Conservation (phyloP, 1,139 yeast species). For the Hyphopichia pseudoburtonii region DNA sequence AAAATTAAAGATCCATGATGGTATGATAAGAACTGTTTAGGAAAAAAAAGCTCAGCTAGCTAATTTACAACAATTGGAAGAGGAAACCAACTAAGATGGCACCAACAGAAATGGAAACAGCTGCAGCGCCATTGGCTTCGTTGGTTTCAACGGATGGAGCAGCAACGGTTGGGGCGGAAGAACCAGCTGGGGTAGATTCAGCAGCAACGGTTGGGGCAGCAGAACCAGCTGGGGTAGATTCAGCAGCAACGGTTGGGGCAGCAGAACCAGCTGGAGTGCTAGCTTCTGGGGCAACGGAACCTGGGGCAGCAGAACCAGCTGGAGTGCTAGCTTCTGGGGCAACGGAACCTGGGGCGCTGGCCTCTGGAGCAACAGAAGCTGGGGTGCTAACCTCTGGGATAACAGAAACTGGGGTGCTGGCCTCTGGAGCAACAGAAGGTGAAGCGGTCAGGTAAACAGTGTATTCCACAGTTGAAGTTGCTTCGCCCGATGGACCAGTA, state of each 20-base stretch:
- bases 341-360: slow-evolving; percentile 6
- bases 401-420: slow-evolving; percentile 2
- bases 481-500: not conserved
- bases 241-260: slow-evolving; percentile 4
- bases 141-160: not conserved
- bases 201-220: slow-evolving; percentile 11
- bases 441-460: slow-evolving; percentile 2
- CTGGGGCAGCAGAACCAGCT: not conserved
- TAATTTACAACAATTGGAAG: too few relatives aligned
- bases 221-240: slow-evolving; percentile 5
- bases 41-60: too few relatives aligned
- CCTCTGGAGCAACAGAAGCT: too few relatives aligned
- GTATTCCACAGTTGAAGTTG: slow-evolving; percentile 1
- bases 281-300: not conserved
- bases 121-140: not conserved
- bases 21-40: too few relatives aligned
- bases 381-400: not conserved
- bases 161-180: not conserved
- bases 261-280: slow-evolving; percentile 6
- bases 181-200: slow-evolving; percentile 1
- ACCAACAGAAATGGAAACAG: slow-evolving; percentile 2
- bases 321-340: slow-evolving; percentile 3
- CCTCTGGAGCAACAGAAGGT: not conserved
- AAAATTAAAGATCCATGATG: too few relatives aligned
- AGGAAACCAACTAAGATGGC: slow-evolving; percentile 5